phyloP scores from a whole-genome alignment of 1,284 basidiomycete species.

The Cutaneotrichosporon cutaneum region DNA sequence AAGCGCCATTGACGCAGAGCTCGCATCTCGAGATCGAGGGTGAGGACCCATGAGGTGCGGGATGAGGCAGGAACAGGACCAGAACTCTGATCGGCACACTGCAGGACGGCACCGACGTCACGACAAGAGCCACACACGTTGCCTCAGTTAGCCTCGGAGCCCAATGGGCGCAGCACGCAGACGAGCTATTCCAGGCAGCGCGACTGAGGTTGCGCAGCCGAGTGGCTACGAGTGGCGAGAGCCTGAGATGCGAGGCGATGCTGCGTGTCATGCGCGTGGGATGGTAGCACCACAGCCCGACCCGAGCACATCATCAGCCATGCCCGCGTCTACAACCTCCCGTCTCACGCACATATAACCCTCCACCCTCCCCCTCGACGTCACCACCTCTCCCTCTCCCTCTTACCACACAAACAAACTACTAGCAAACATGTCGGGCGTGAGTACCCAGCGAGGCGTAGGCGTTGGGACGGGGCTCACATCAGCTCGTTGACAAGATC shows the following conservation, averaged over 20 bases:
- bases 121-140: neutral
- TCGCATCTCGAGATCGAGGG: too few relatives aligned
- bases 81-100: too few relatives aligned
- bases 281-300: neutral
- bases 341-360: neutral
- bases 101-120: too few relatives aligned
- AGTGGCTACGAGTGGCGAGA: neutral
- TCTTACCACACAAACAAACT: constrained; percentile 7
- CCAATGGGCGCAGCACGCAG: too few relatives aligned
- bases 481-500: constrained; percentile 19
- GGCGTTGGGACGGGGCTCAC: too few relatives aligned
- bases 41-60: too few relatives aligned
- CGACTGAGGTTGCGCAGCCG: too few relatives aligned
- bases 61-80: too few relatives aligned
- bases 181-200: too few relatives aligned
- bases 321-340: neutral
- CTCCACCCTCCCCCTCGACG: neutral
- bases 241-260: neutral
- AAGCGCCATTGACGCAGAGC: too few relatives aligned
- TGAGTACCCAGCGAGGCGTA: too few relatives aligned
- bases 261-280: neutral
- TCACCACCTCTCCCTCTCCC: constrained; percentile 4
- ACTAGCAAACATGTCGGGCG: constrained; percentile 18
- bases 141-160: too few relatives aligned
- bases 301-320: neutral